Base-by-base conservation (phyloP, 139 green algal species). In the Desmodesmus armatus region DNA sequence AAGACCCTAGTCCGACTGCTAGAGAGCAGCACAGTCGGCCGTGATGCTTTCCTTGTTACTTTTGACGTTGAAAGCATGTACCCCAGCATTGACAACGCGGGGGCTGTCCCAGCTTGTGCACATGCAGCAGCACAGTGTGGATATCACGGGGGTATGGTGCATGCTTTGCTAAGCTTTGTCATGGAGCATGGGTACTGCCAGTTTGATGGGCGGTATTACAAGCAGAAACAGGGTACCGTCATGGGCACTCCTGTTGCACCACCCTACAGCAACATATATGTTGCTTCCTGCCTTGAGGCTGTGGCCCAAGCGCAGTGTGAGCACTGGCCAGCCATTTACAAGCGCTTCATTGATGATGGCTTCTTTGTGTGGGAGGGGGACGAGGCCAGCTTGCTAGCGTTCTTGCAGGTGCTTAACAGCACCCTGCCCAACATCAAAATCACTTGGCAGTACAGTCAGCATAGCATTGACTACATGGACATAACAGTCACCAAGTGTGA, bases 311-410 rank as follows among this genome's bases (percentile, higher is more conserved):
- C 35, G 6, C 11, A 41, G 21, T 17, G n/a, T 40, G 11, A 40
- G 9, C 29, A 75, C 67, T 75, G 67, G 67, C 67, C 67, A 33
- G 5, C 23, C 35, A 75, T 75, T 17, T 75, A 53, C 19, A 75
- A 75, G 29, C 67, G 67, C 31, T 75, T 75, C 37, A 75, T 75
- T 19, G 67, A 75, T 75, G 67, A 75, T 75, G 67, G 67, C 35
- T 75, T 75, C 17, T 75, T 75, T 75, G 67, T 75, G 19, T 75
- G 67, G 67, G 67, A 75, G 67, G 9, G n/a, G 35, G 35, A 75
- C 51, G 3, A 53, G 5, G 67, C 37, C 37, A 75, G 35, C 19
- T 51, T 75, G 67, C 15, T 43, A 17, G 63, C 63, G 25, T 72
- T 72, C 19, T 15, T 72, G 63, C n/a, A 72, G n/a, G n/a, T 33